Conservation (phyloP, 169 alveolate genomes). For the Miamiensis avidus region DNA sequence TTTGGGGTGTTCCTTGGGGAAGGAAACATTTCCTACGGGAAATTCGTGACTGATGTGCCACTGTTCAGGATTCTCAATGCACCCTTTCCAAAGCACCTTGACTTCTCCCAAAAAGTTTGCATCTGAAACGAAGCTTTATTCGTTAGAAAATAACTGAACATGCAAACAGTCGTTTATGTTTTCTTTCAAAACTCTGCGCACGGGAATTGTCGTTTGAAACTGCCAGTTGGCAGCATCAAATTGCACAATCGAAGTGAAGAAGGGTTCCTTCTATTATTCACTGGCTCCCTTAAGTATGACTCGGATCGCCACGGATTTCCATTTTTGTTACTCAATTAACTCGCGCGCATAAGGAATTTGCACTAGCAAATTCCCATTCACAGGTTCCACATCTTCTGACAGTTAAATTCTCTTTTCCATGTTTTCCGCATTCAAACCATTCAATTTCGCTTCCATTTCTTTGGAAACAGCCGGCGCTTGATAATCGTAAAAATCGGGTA, state of each 20-base stretch:
- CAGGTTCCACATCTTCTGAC: not conserved
- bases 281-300: slow-evolving; percentile 14
- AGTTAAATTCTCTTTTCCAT: not conserved
- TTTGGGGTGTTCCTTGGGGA: slow-evolving; percentile 33
- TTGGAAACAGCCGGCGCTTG: not conserved
- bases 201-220: not conserved
- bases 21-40: slow-evolving; percentile 11
- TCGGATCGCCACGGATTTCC: slow-evolving; percentile 1
- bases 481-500: not conserved
- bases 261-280: not conserved
- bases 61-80: slow-evolving; percentile 19
- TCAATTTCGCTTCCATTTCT: not conserved
- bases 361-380: slow-evolving; percentile 10
- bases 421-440: not conserved
- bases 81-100: slow-evolving; percentile 25
- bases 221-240: slow-evolving; percentile 6
- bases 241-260: not conserved
- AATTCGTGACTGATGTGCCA: slow-evolving; percentile 29
- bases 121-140: slow-evolving; percentile 7
- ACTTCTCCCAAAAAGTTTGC: slow-evolving; percentile 40
- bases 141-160: slow-evolving; percentile 14
- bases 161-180: slow-evolving; percentile 27
- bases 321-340: not conserved
- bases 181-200: slow-evolving; percentile 24
- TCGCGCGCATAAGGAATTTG: slow-evolving; percentile 17